phyloP scores from a whole-genome alignment of 768 basidiomycete species.

The Pleurotus tuoliensis region DNA sequence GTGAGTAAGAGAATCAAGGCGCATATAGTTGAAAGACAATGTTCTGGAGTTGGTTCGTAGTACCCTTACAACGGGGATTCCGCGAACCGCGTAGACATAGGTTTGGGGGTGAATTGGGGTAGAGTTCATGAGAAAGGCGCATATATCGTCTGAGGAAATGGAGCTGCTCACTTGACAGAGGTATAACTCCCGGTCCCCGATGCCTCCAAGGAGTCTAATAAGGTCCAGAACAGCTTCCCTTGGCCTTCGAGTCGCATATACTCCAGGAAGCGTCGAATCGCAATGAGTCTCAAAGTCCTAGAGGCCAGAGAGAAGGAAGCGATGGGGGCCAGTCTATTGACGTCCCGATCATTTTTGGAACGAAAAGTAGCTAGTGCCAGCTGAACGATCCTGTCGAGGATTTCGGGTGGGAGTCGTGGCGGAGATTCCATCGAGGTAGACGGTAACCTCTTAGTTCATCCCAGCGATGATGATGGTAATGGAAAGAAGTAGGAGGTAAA shows the following conservation, averaged over 20 bases:
- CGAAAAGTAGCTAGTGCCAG: conserved; percentile 16
- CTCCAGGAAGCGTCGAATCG: conserved; percentile 35
- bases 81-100: no score
- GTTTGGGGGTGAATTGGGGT: neutral
- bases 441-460: no score
- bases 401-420: conserved; percentile 31
- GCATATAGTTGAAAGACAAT: conserved; percentile 19
- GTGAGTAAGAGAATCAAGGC: conserved; percentile 26
- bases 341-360: conserved; percentile 2
- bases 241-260: conserved; percentile 23
- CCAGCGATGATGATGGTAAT: no score
- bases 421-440: conserved; percentile 7
- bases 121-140: conserved; percentile 1
- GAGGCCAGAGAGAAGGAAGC: conserved; percentile 37
- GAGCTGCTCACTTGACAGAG: conserved; percentile 44
- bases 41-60: conserved; percentile 27
- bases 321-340: conserved; percentile 28
- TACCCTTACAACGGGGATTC: conserved; percentile 18
- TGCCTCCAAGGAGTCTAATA: conserved; percentile 19
- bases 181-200: conserved; percentile 26
- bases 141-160: conserved; percentile 15
- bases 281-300: conserved; percentile 35
- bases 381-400: conserved; percentile 31
- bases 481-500: no score
- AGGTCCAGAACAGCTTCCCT: conserved; percentile 20